phyloP scores from a whole-genome alignment of 345 rosid genomes.

The Syzygium grande region DNA sequence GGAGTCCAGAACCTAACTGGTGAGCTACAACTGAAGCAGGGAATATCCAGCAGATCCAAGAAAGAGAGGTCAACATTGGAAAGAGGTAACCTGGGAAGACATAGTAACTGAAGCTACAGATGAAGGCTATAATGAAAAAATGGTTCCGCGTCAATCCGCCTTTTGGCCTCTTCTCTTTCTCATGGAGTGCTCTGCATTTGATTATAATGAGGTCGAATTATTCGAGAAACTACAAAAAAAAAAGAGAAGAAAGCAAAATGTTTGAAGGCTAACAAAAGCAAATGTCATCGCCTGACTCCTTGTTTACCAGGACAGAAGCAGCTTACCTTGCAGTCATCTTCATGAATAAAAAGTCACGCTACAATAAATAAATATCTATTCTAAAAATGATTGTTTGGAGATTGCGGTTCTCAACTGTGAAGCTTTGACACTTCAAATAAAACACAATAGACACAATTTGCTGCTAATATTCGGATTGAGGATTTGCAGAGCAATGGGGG shows the following conservation, averaged over 20 bases:
- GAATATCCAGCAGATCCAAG: slow-evolving; percentile 71
- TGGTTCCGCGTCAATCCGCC: slow-evolving; percentile 45
- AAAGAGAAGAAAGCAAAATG: background rate
- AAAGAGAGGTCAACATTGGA: slow-evolving; percentile 34
- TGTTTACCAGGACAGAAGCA: background rate
- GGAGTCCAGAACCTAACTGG: slow-evolving; percentile 60
- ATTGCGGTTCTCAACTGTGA: background rate
- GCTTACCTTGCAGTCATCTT: background rate
- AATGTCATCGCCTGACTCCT: background rate
- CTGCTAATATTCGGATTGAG: too few species aligned
- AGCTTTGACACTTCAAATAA: background rate
- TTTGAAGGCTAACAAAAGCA: background rate
- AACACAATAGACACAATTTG: background rate
- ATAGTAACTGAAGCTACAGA: slow-evolving; percentile 54
- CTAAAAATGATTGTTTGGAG: background rate
- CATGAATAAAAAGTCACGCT: too few species aligned
- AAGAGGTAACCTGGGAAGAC: slow-evolving; percentile 54
- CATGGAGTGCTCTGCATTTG: slow-evolving; percentile 44
- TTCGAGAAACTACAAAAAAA: background rate
- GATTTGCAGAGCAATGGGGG: too few species aligned
- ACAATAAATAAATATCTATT: too few species aligned
- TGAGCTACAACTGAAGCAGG: slow-evolving; percentile 48
- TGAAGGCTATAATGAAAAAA: slow-evolving; percentile 47
- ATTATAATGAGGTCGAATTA: background rate
- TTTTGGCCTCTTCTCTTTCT: slow-evolving; percentile 34